phyloP scores from a whole-genome alignment of 2,329 filamentous ascomycete species.

The Fusarium falciforme region DNA sequence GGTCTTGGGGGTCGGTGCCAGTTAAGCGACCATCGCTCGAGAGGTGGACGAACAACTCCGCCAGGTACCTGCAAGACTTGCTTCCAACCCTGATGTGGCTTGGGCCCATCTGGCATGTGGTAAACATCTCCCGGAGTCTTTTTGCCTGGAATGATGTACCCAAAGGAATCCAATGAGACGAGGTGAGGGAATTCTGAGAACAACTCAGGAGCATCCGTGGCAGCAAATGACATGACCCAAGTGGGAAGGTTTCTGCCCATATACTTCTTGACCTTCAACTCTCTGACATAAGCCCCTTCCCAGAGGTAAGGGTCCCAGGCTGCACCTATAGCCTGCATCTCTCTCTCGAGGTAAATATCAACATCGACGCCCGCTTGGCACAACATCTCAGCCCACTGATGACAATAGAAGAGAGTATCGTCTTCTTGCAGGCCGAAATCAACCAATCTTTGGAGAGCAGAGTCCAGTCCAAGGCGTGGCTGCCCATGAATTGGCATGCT shows the following conservation, averaged over 20 bases:
- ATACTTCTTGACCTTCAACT: not conserved
- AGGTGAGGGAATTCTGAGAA: not conserved
- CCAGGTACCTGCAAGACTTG: not conserved
- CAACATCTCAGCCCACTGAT: not conserved
- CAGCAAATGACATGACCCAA: not conserved
- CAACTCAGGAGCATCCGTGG: not conserved
- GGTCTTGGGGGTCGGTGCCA: not conserved
- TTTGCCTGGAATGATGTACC: not conserved
- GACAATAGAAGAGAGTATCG: not conserved
- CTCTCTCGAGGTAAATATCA: not conserved
- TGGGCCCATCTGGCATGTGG: rapidly evolving
- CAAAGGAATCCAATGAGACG: not conserved
- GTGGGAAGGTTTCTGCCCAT: not conserved
- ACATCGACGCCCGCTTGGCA: not conserved
- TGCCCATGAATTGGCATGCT: not conserved
- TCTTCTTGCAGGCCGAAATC: rapidly evolving
- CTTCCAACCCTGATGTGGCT: conserved; percentile 3
- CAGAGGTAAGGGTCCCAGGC: rapidly evolving
- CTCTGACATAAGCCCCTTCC: not conserved
- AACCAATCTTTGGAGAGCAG: not conserved
- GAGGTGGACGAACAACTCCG: not conserved
- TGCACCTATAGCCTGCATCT: not conserved
- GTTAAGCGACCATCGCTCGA: not conserved
- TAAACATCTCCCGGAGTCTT: not conserved
- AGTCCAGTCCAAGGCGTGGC: not conserved